Base-by-base conservation (phyloP, 73 alveolate species). In the Loxodes magnus region DNA sequence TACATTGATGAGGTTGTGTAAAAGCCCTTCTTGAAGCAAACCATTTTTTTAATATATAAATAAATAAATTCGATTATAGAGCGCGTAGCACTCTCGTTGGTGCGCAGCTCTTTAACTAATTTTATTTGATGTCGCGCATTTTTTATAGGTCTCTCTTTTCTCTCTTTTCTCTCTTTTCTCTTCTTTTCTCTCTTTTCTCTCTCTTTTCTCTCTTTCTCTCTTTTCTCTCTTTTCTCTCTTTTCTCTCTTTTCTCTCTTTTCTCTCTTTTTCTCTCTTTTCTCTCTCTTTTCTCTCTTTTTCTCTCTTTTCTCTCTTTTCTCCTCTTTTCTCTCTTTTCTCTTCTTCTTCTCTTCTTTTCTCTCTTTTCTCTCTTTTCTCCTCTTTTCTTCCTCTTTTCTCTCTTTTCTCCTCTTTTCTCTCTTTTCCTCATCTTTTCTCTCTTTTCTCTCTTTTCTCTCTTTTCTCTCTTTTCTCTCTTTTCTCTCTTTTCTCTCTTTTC, bases 251-350 rank as follows among this genome's bases (percentile, higher is more conserved):
- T 15, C 53, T 41, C 53, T 12, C 53, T 41, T 33, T 41, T 41
- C 39, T 41, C 53, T 12, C 53, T 41, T 33, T 41, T 41, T n/a
- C n/a, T n/a, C n/a, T n/a, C n/a, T n/a, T n/a, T 37, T 4, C 51
- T 37, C 6, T 27, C 4, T 4, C 51, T 37, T 16, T 27, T 37
- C 4, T 27, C 19, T 16, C 51, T 37, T 4, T 27, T 37, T 16
- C 51, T 37, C 4, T 27, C 19, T 16, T 27, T 37, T 4, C 51
- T 37, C 15, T 27, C 19, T 4, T 27, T 37, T 16, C 51, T 37
- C 19, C 51, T 37, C 15, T 27, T 37, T 37, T 27, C 19, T 16
- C 51, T 37, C 4, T 27, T 37, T 4, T 27, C 19, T 4, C 51
- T 37, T 16, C 51, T 37, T 37, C 51, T 37, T 16, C 51, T 37